Evolutionary conservation across 2,329 filamentous ascomycete genomes (phyloP).

Genomic region (Verticillium albo-atrum): DNA sequence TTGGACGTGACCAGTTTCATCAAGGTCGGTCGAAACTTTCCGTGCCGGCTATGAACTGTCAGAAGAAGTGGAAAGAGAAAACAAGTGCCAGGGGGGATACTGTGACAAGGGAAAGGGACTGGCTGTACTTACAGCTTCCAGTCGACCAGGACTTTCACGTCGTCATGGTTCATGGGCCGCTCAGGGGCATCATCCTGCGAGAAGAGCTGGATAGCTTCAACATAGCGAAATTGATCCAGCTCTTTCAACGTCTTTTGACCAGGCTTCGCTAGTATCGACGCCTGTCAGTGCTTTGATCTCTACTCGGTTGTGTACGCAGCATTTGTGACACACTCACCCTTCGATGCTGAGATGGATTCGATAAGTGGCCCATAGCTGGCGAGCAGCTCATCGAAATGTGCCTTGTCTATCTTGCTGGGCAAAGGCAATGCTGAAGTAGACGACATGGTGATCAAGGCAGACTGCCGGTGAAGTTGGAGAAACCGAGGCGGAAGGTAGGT

Average conservation of each 20-base stretch:
- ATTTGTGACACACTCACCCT: slow-evolving; percentile 34
- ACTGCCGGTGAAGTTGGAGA: neutral
- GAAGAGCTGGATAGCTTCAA: slow-evolving; percentile 45
- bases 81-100: no score
- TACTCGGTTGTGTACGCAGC: slow-evolving; percentile 1
- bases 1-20: slow-evolving; percentile 62
- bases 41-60: slow-evolving; percentile 44
- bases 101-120: neutral
- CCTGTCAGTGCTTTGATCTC: neutral
- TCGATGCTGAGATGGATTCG: slow-evolving; percentile 37
- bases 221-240: slow-evolving; percentile 58
- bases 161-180: slow-evolving; percentile 45
- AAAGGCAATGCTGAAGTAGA: neutral
- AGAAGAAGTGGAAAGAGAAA: neutral
- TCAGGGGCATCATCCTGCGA: slow-evolving; percentile 21
- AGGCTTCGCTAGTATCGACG: slow-evolving; percentile 32
- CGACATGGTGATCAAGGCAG: neutral
- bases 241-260: slow-evolving; percentile 48
- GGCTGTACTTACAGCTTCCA: slow-evolving; percentile 62
- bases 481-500: neutral
- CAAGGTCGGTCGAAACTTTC: slow-evolving; percentile 57
- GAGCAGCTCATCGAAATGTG: slow-evolving; percentile 30
- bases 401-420: slow-evolving; percentile 19
- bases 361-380: slow-evolving; percentile 34
- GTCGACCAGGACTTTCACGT: slow-evolving; percentile 58